phyloP scores from a whole-genome alignment of 2,329 filamentous ascomycete genomes.

The Hymenotorrendiella dingleyae region DNA sequence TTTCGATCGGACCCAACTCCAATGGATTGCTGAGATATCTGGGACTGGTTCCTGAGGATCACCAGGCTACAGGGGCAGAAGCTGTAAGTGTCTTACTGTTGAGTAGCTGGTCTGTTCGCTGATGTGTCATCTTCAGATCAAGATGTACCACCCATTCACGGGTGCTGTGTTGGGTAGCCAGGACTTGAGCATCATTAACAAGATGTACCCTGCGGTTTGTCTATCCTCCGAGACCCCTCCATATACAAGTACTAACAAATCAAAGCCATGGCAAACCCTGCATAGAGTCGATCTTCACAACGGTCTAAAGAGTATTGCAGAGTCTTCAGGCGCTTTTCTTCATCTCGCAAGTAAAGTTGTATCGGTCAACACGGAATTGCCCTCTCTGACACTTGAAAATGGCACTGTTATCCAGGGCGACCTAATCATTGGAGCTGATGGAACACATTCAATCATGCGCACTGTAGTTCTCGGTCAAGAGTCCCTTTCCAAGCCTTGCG shows the following conservation, averaged over 20 bases:
- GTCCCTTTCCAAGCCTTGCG: too few relatives aligned
- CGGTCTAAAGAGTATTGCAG: conserved; percentile 42
- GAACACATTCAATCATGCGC: conserved; percentile 38
- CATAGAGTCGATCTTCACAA: conserved; percentile 50
- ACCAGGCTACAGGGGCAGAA: conserved; percentile 30
- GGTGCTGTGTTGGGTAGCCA: too few relatives aligned
- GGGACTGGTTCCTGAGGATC: conserved; percentile 36
- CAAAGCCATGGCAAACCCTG: conserved; percentile 9
- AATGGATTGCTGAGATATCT: conserved; percentile 48
- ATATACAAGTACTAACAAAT: too few relatives aligned
- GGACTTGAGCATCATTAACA: too few relatives aligned
- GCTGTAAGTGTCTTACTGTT: too few relatives aligned
- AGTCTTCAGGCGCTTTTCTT: conserved; percentile 33
- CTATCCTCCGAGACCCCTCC: too few relatives aligned
- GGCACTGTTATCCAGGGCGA: conserved; percentile 41
- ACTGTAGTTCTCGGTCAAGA: too few relatives aligned
- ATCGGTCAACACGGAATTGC: conserved; percentile 36
- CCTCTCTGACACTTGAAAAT: conserved; percentile 39
- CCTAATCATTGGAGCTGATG: conserved; percentile 49
- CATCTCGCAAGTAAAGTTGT: conserved; percentile 38
- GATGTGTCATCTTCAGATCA: too few relatives aligned
- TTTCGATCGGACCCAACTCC: conserved; percentile 57
- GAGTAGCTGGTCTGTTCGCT: too few relatives aligned
- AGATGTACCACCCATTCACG: too few relatives aligned
- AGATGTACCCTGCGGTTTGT: too few relatives aligned